Base-by-base conservation (phyloP, 1,139 yeast genomes). In the Ogataea hybrid region DNA sequence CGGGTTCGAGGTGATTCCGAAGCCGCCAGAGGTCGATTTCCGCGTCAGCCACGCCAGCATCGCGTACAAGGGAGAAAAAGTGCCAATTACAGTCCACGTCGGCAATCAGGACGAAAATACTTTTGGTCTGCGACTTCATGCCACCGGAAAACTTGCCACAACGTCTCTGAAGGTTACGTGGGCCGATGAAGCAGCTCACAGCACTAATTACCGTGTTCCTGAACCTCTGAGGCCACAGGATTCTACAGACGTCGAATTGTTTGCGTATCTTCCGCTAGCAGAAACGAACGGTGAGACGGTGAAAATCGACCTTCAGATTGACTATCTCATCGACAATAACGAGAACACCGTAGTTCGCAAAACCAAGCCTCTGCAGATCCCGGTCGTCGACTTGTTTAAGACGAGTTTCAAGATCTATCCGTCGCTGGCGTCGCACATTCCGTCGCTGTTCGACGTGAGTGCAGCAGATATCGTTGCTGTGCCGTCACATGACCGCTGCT, bases 401-500 rank as follows among this genome's bases (percentile, higher is more conserved):
- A 56, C 63, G 20, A 55, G 52, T 6, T 61, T 71, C 39, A 40
- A 63, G 0, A 63, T 77, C 6, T 54, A 63, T 6, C 81, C 82
- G 17, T 55, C 61, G 16, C 54, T 69, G 22, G 58, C 51, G 4
- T 56, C 58, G 2, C 70, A 67, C 28, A 64, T 77, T 58, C 77
- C 79, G 0, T 67, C 68, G 10, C 70, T 77, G 1, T 74, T 76
- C 44, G 16, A 51, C 27, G 14, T 43, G 15, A 16, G 18, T 3
- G 16, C 43, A 12, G 31, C 47, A 4, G 57, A 57, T 11, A 40
- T 54, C 4, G 56, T 68, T 5, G 59, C 68, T 59, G 32, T 54
- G 14, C 79, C 81, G 0, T 63, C 68, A 31, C 72, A 75, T 4
- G 59, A 69, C 3, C 61, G 84, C 41, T 50, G 62, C 7, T 79